Base-by-base conservation (phyloP, 2,329 filamentous ascomycete species). In the Phaeomoniella chlamydospora region DNA sequence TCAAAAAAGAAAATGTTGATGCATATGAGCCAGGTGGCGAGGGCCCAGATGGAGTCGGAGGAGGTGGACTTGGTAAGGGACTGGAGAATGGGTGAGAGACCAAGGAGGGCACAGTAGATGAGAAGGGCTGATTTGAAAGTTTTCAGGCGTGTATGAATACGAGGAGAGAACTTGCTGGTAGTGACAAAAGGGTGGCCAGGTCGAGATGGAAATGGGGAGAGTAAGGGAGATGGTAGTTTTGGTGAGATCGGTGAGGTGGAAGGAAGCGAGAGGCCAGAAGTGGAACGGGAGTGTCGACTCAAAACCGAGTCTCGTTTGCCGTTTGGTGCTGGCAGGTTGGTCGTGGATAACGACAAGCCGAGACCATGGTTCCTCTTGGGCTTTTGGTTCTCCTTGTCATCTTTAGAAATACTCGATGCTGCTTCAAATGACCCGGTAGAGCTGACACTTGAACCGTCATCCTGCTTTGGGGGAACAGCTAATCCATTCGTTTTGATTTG, bases 1-100 rank as follows among this genome's bases (percentile, higher is more conserved):
- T 98, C 90, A 52, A 94, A 96, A 55, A 92, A 94, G 59, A 94
- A 92, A 42, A 96, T 85, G 56, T 98, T 98, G 59, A 94, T 88
- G 49, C 82, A 74, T 43, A 98, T 74, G 31, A 98, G 70, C 77
- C 86, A 90, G 51, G 84, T 87, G 35, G 84, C 90, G 65, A 98
- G 81, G 39, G 90, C 85, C 90, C 90, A 98, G 54, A 98, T 98
- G 31, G 81, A 90, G 66, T 98, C 90, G 38, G 75, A 81, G 5
- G 84, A 88, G 3, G 88, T 96, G 4, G 87, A 94, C 35, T 73
- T 74, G 1, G 90, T 98, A n/a, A 98, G 72, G 2, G 87, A 94
- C 57, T 94, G 94, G 42, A 98, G 74, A 44, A 98, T 96, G 0
- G 90, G 90, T 30, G 84, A 93, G 3, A 98, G 70, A 9, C 88